Conservation (phyloP, 768 basidiomycete genomes). For the Boletus subparvulus region DNA sequence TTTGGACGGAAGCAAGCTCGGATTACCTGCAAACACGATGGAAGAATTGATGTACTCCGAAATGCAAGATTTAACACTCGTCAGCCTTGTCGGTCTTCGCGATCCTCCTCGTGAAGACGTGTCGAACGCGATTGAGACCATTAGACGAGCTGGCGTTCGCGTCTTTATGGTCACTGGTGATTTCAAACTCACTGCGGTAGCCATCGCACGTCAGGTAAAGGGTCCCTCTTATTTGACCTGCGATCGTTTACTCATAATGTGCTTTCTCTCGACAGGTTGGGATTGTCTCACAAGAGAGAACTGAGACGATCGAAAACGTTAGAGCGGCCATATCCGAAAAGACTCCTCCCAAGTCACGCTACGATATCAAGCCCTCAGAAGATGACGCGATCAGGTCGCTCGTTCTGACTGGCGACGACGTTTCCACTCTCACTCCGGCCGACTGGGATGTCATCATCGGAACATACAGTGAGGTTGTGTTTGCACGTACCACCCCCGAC, state of each 20-base stretch:
- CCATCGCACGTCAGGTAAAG: slow-evolving; percentile 48
- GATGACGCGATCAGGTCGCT: slow-evolving; percentile 40
- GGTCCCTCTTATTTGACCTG: neutral
- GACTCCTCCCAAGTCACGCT: slow-evolving; percentile 11
- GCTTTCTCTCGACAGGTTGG: slow-evolving; percentile 35
- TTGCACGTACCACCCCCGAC: slow-evolving; percentile 55
- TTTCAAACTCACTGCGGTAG: slow-evolving; percentile 51
- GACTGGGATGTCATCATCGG: slow-evolving; percentile 44
- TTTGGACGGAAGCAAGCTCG: slow-evolving; percentile 20
- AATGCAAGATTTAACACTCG: slow-evolving; percentile 42
- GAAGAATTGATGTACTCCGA: slow-evolving; percentile 42
- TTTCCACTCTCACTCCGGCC: slow-evolving; percentile 33
- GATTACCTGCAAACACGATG: slow-evolving; percentile 23
- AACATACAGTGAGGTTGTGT: slow-evolving; percentile 45
- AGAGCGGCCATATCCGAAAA: slow-evolving; percentile 17
- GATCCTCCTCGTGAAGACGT: slow-evolving; percentile 59
- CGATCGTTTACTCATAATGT: neutral
- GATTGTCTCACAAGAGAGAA: slow-evolving; percentile 40
- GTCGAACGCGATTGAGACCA: slow-evolving; percentile 44
- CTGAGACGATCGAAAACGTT: slow-evolving; percentile 35
- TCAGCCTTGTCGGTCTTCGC: slow-evolving; percentile 53
- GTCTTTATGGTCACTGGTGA: slow-evolving; percentile 62
- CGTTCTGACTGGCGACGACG: slow-evolving; percentile 46
- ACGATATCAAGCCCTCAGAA: slow-evolving; percentile 36
- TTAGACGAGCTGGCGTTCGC: slow-evolving; percentile 50